These are phyloP conservation scores for Nothopassalora personata DNA, from an alignment of 2,329 filamentous ascomycete species.

Conservation along the genomic window DNA sequence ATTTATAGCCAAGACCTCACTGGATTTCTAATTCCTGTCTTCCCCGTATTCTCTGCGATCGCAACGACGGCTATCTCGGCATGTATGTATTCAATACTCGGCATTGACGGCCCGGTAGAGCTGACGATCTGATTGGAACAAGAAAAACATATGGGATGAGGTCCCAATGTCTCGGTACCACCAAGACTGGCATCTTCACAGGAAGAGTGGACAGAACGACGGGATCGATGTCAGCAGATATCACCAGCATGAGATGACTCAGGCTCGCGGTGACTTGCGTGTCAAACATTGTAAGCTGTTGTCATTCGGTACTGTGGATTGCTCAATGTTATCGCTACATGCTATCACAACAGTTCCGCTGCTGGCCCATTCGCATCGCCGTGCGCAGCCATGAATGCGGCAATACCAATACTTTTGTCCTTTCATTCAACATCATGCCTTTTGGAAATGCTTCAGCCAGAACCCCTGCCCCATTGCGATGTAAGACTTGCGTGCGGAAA, in stretches of 20 bases:
- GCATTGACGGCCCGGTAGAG: background rate
- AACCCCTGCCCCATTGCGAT: background rate
- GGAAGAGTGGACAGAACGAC: background rate
- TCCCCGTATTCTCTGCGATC: background rate
- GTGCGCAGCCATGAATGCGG: background rate
- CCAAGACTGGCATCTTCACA: background rate
- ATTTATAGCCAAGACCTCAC: background rate
- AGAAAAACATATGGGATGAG: background rate
- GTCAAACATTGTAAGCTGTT: background rate
- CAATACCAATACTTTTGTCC: background rate
- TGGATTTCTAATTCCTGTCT: background rate
- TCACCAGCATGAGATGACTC: background rate
- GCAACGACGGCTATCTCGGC: background rate
- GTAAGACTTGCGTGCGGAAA: background rate
- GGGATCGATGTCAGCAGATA: background rate
- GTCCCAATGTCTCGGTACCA: background rate
- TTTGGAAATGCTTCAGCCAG: background rate
- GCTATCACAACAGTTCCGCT: background rate
- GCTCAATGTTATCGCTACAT: background rate
- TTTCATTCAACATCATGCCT: background rate
- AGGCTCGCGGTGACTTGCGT: background rate
- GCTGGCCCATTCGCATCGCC: background rate
- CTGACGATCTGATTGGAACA: background rate
- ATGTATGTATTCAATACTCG: background rate
- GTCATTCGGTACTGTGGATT: background rate